These are phyloP conservation scores for Funneliformis mosseae DNA, from an alignment of 192 early-diverging fungal species.

Conservation along the genomic window DNA sequence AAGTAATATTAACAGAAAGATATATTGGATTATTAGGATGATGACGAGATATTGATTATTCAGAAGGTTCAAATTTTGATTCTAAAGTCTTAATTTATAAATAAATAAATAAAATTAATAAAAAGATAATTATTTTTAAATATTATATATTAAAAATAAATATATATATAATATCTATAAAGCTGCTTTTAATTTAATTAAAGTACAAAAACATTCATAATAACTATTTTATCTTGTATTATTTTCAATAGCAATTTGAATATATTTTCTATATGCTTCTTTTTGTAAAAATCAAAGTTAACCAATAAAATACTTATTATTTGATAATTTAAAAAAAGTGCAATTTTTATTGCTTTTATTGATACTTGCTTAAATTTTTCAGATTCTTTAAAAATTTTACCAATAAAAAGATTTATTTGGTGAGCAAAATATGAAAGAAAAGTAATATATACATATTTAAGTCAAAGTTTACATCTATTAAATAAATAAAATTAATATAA, in stretches of 20 bases:
- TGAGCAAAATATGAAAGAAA: too few relatives aligned
- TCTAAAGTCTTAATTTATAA: background rate
- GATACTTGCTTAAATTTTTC: background rate
- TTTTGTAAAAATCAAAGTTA: background rate
- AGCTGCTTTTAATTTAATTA: background rate
- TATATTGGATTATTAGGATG: background rate
- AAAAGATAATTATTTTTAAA: background rate
- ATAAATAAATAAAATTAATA: background rate
- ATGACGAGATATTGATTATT: too few relatives aligned
- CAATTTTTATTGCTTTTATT: conserved; percentile 7
- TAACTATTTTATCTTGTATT: background rate
- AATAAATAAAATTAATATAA: too few relatives aligned
- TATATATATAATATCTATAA: background rate
- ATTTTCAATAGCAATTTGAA: background rate
- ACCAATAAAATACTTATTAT: background rate
- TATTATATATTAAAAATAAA: conserved; percentile 7
- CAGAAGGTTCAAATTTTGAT: background rate
- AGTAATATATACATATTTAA: too few relatives aligned
- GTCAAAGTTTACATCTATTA: too few relatives aligned
- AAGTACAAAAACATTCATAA: background rate
- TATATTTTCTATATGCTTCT: background rate
- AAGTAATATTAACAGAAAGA: background rate
- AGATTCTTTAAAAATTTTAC: too few relatives aligned
- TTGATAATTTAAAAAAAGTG: background rate
- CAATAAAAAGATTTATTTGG: too few relatives aligned